Base-by-base conservation (phyloP, 1,284 basidiomycete species). In the Puccinia triticina region DNA sequence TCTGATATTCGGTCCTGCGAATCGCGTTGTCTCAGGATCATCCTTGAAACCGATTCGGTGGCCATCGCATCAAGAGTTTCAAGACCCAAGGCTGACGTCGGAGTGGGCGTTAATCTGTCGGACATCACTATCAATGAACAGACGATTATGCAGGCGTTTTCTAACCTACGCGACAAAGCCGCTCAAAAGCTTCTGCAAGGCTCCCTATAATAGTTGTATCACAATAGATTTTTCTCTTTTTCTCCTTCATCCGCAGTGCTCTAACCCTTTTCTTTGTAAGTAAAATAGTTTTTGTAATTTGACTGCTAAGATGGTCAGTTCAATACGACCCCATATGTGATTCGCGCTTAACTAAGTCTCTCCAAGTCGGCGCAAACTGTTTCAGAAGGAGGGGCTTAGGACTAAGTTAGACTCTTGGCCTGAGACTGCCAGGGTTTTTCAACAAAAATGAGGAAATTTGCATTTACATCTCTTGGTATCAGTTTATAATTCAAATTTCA, bases 51-150 rank as follows among this genome's bases (percentile, higher is more conserved):
- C 0, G 97, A 99, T 88, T 90, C 95, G 5, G 92, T 94, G 0
- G 94, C 96, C 14, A 97, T 99, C 86, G 95, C 96, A 0, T 95
- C 95, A 50, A 90, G 97, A 83, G 97, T 99, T 72, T 96, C 94
- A 84, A 89, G 96, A 84, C 94, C 97, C 72, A 92, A 92, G 85
- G 92, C 96, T 26, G 97, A 99, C 87, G 93, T 94, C 79, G 84
- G 84, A 21, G 66, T 83, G 21, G 80, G 80, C 21, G 84, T 86
- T 46, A 85, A 87, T 76, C 84, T 88, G n/a, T 93, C 93, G 59
- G 96, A 98, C 86, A 97, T 99, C 84, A 93, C 97, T 84, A 97
- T 99, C 90, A 99, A 98, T 90, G 97, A 99, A 88, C 80, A 82
- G 86, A 86, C 86, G 7, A 84, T 87, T 83, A 85, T 87, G 86